Base-by-base conservation (phyloP, 1,284 basidiomycete species). In the Sparassis latifolia region DNA sequence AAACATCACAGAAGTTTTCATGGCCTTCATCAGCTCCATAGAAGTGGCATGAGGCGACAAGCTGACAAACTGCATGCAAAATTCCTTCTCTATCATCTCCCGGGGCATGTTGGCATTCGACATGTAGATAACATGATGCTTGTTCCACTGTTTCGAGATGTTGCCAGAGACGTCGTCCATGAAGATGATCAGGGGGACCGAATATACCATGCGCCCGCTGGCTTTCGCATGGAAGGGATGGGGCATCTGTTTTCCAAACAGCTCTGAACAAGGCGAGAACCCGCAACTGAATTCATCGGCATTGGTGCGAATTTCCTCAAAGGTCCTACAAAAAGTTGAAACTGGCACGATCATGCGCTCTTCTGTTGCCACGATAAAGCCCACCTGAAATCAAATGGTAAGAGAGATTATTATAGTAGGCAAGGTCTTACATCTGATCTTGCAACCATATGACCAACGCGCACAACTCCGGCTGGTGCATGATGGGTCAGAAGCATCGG, bases 1-100 rank as follows among this genome's bases (percentile, higher is more conserved):
- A 20, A 3, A 61, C 48, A 12, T 45, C 66, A 66, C 50, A 10
- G 9, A 69, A 57, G 41, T 27, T 42, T 29, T 42, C 41, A 56
- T 31, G 3, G 48, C 55, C 2, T 33, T 38, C 4, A 56, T 52
- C 12, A 56, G 42, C 40, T 56, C 55, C 55, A 56, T 56, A 2
- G 55, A 52, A 1, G 52, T 52, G 0, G 52, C 55, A 48, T 54
- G 42, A 0, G 55, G 55, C 0, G 55, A 56, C 1, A 52, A 47
- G 0, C 52, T 33, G 12, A 56, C 48, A 44, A 56, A 54, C 0
- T 30, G 43, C 1, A 57, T 44, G 28, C 47, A 35, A 0, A 3
- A 5, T 1, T 45, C 43, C 33, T 53, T 53, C 41, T 55, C 53
- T 1, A 57, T n/a, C 5, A 30, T 38, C 1, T 37, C 40, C 0